Evolutionary conservation across 2,329 filamentous ascomycete species (phyloP).

Genomic region (Phyllosticta ampelicida): DNA sequence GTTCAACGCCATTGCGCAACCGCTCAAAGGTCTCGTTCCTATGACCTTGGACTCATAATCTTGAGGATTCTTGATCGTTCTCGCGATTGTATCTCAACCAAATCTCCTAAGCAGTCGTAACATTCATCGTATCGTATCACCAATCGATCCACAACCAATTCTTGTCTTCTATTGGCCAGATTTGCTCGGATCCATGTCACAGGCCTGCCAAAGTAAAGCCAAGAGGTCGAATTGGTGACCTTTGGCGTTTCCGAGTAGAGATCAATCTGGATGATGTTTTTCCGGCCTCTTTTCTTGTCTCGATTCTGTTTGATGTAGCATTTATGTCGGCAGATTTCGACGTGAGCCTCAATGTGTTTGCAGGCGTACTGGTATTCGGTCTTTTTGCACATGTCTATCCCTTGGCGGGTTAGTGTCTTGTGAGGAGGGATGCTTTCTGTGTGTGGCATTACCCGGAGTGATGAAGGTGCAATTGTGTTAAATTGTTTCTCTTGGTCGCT

Average conservation of each 20-base stretch:
- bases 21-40: neutral
- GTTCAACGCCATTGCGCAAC: neutral
- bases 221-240: neutral
- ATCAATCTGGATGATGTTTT: neutral
- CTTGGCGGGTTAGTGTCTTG: neutral
- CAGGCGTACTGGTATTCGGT: slow-evolving; percentile 8
- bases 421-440: neutral
- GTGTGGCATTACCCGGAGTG: neutral
- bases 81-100: neutral
- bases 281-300: neutral
- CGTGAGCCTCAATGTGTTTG: slow-evolving; percentile 5
- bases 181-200: neutral
- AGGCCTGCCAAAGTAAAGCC: neutral
- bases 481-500: neutral
- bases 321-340: slow-evolving; percentile 5
- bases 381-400: slow-evolving; percentile 5
- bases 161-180: neutral
- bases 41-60: neutral
- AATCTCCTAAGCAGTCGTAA: neutral
- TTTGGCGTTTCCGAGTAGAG: neutral
- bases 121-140: neutral
- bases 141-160: neutral
- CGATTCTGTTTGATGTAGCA: slow-evolving; percentile 6
- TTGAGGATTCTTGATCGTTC: neutral
- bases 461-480: neutral